Percentiles rank a stretch among this genome's conserved stretches.
phyloP scores from a whole-genome alignment of 1,284 basidiomycete genomes.

The Cutaneotrichosporon sp. region DNA sequence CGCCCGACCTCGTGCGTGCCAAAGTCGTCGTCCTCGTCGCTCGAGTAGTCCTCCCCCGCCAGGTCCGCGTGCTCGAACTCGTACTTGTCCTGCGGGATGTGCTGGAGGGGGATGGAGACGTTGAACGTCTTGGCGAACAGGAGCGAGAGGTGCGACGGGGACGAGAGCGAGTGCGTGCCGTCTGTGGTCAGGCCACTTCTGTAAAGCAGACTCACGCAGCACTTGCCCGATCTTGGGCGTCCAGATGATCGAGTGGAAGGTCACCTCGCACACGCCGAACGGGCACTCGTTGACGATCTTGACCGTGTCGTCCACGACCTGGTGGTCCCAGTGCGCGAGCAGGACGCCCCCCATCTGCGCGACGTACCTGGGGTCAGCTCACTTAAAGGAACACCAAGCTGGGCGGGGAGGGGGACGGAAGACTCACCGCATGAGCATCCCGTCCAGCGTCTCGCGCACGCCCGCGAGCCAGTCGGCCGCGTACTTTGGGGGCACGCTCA shows the following conservation, averaged over 20 bases:
- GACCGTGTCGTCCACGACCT: constrained; percentile 69
- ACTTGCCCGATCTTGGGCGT: constrained; percentile 81
- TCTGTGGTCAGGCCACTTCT: constrained; percentile 56
- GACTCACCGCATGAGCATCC: constrained; percentile 89
- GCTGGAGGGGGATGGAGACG: constrained; percentile 89
- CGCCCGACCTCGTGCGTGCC: constrained; percentile 59
- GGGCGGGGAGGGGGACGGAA: neutral
- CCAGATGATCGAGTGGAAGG: constrained; percentile 87
- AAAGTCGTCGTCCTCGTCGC: constrained; percentile 41
- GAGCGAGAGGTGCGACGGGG: constrained; percentile 90
- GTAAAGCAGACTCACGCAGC: constrained; percentile 64
- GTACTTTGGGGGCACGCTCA: constrained; percentile 84
- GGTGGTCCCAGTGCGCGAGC: constrained; percentile 77
- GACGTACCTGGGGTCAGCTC: constrained; percentile 67
- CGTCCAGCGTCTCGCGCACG: constrained; percentile 83
- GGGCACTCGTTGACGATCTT: constrained; percentile 82
- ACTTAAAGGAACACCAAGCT: too few relatives aligned
- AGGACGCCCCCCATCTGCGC: constrained; percentile 84
- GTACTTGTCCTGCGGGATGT: constrained; percentile 80
- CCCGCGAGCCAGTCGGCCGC: constrained; percentile 68
- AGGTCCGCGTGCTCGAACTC: constrained; percentile 73
- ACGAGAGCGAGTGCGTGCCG: constrained; percentile 84
- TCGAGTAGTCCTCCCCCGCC: constrained; percentile 29
- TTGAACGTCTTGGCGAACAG: constrained; percentile 95
- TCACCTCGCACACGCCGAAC: constrained; percentile 72